A percentile compares a stretch with the other conserved stretches of the same genome.
Conservation (phyloP, 2,329 filamentous ascomycete genomes). For the Aspergillus sergii region DNA sequence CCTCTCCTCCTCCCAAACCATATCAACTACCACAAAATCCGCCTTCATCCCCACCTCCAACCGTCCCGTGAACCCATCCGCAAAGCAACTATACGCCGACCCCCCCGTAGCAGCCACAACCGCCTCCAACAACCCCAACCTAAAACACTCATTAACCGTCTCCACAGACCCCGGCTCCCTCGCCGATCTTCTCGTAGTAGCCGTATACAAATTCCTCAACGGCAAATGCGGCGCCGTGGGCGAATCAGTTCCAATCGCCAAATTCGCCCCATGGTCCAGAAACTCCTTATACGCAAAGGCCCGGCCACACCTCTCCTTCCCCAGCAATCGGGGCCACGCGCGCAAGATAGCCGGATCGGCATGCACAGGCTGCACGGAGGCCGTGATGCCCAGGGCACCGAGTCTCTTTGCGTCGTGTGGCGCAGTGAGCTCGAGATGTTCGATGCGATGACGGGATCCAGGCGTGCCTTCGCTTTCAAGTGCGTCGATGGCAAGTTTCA, state of each 20-base stretch:
- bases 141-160: constrained; percentile 47
- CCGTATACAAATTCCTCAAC: constrained; percentile 52
- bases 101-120: constrained; percentile 49
- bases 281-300: constrained; percentile 56
- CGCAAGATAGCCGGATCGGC: constrained; percentile 49
- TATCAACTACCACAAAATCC: constrained; percentile 48
- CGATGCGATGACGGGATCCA: constrained; percentile 51
- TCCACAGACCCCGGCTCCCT: constrained; percentile 37
- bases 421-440: constrained; percentile 54
- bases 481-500: constrained; percentile 49
- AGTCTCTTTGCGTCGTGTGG: constrained; percentile 50
- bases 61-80: constrained; percentile 41
- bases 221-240: constrained; percentile 51
- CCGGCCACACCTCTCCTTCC: constrained; percentile 44
- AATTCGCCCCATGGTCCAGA: constrained; percentile 39
- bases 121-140: constrained; percentile 43
- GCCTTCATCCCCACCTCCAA: constrained; percentile 45
- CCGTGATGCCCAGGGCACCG: constrained; percentile 48
- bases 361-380: constrained; percentile 43
- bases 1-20: constrained; percentile 41
- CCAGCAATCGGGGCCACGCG: constrained; percentile 50
- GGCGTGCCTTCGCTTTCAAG: constrained; percentile 29
- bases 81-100: constrained; percentile 50
- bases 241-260: constrained; percentile 53
- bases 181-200: constrained; percentile 50